A percentile compares a stretch with the other conserved stretches of the same genome.
Evolutionary conservation across 2,329 filamentous ascomycete genomes (phyloP).

Genomic region (Colletotrichum caudatum): DNA sequence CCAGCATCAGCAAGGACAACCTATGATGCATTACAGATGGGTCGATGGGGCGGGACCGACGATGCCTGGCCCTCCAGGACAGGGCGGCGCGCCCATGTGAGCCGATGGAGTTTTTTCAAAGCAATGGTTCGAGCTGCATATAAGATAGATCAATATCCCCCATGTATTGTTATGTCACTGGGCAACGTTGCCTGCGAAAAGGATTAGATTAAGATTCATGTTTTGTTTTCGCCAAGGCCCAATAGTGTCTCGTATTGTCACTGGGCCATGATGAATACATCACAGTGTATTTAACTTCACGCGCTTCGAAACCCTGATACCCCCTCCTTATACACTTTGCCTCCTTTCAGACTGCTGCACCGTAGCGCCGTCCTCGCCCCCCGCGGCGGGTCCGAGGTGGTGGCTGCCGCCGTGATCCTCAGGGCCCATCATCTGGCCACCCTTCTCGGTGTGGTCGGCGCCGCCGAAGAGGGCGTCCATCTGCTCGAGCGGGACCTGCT

Average conservation of each 20-base stretch:
- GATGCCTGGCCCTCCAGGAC: conserved; percentile 49
- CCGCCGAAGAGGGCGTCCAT: conserved; percentile 68
- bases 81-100: conserved; percentile 15
- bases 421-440: conserved; percentile 58
- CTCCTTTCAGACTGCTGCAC: conserved; percentile 6
- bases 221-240: neutral
- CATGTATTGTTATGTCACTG: conserved; percentile 3
- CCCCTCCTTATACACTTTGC: neutral
- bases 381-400: neutral
- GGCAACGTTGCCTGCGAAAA: neutral
- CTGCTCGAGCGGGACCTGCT: conserved; percentile 64
- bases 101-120: neutral
- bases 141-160: neutral
- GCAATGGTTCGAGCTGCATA: neutral
- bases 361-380: conserved; percentile 18
- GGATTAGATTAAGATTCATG: no score
- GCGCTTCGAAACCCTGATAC: neutral
- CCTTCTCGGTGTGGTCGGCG: conserved; percentile 67
- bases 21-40: conserved; percentile 54
- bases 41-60: conserved; percentile 59
- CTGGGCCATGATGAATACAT: conserved; percentile 1
- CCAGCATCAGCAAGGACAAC: conserved; percentile 39
- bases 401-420: conserved; percentile 8
- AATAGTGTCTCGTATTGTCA: no score
- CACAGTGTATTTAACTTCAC: conserved; percentile 21